A percentile compares a stretch with the other conserved stretches of the same genome.
These are phyloP conservation scores for Aspergillus japonicus DNA, from an alignment of 2,329 filamentous ascomycete species.

Conservation along the genomic window DNA sequence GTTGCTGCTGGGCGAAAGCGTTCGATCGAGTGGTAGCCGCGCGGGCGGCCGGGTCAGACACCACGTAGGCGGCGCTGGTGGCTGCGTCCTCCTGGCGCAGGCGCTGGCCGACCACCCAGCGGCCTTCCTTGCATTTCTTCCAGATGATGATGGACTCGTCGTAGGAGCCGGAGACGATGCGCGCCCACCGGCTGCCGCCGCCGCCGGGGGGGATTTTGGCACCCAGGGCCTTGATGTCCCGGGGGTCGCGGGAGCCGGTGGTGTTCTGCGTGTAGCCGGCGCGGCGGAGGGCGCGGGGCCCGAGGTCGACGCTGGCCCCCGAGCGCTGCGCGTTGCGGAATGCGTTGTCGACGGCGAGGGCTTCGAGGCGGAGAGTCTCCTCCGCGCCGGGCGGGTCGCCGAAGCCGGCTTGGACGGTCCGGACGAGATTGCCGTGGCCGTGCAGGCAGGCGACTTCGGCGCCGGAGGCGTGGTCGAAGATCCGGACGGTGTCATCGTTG, in stretches of 20 bases:
- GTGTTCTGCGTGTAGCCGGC: slow-evolving; percentile 55
- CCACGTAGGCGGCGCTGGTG: slow-evolving; percentile 30
- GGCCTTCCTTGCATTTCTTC: slow-evolving; percentile 79
- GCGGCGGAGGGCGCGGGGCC: slow-evolving; percentile 51
- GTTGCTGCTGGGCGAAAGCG: slow-evolving; percentile 18
- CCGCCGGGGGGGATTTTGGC: slow-evolving; percentile 88
- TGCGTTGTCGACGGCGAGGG: slow-evolving; percentile 67
- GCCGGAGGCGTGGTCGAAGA: slow-evolving; percentile 83
- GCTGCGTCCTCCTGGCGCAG: slow-evolving; percentile 63
- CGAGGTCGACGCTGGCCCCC: slow-evolving; percentile 42
- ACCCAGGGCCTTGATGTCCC: slow-evolving; percentile 72
- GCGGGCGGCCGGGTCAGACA: not conserved
- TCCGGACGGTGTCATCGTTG: slow-evolving; percentile 92
- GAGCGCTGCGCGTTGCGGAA: slow-evolving; percentile 62
- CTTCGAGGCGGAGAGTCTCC: slow-evolving; percentile 70
- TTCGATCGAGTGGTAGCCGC: slow-evolving; percentile 10
- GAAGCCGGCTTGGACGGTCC: slow-evolving; percentile 93
- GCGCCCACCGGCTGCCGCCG: slow-evolving; percentile 81
- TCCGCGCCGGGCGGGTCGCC: slow-evolving; percentile 80
- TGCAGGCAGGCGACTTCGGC: slow-evolving; percentile 86
- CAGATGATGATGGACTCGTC: slow-evolving; percentile 95
- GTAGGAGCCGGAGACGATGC: slow-evolving; percentile 97
- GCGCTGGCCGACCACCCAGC: slow-evolving; percentile 76
- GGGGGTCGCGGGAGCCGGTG: slow-evolving; percentile 70
- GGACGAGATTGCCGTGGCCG: slow-evolving; percentile 79